These are phyloP conservation scores for Neurospora cerealis DNA, from an alignment of 495 filamentous ascomycete genomes.

Conservation along the genomic window DNA sequence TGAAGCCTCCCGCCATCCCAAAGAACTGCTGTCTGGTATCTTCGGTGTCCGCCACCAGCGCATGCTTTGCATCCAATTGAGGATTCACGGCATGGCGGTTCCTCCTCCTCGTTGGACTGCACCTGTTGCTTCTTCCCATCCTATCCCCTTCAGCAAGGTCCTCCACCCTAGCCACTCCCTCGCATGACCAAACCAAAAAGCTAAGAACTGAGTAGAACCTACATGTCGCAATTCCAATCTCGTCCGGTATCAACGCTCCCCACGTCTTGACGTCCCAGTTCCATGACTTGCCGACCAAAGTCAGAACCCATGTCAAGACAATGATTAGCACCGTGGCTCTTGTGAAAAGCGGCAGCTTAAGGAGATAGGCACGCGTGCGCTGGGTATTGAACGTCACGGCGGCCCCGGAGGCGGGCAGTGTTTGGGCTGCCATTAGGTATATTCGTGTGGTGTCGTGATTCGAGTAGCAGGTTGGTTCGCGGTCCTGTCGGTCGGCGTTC, in stretches of 20 bases:
- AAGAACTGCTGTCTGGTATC: background rate
- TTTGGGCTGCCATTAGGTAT: constrained; percentile 10
- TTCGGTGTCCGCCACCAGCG: background rate
- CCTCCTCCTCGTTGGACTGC: background rate
- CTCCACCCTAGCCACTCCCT: background rate
- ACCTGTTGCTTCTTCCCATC: background rate
- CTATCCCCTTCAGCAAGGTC: background rate
- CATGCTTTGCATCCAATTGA: background rate
- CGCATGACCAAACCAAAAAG: background rate
- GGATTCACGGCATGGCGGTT: background rate
- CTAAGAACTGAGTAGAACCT: constrained; percentile 28
- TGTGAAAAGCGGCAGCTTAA: constrained; percentile 82
- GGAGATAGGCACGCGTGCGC: constrained; percentile 53
- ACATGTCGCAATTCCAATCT: constrained; percentile 68
- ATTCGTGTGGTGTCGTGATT: background rate
- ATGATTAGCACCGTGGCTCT: constrained; percentile 63
- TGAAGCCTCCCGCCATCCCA: background rate
- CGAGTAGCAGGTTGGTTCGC: background rate
- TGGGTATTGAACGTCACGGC: constrained; percentile 24
- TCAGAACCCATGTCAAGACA: constrained; percentile 54
- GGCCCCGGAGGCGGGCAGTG: background rate
- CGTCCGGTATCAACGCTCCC: constrained; percentile 68
- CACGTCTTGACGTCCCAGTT: constrained; percentile 56
- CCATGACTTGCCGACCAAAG: constrained; percentile 42
- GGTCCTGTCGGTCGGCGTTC: background rate